Evolutionary conservation across 306 rosid genomes (phyloP).

Genomic region (Carpinus fangiana): DNA sequence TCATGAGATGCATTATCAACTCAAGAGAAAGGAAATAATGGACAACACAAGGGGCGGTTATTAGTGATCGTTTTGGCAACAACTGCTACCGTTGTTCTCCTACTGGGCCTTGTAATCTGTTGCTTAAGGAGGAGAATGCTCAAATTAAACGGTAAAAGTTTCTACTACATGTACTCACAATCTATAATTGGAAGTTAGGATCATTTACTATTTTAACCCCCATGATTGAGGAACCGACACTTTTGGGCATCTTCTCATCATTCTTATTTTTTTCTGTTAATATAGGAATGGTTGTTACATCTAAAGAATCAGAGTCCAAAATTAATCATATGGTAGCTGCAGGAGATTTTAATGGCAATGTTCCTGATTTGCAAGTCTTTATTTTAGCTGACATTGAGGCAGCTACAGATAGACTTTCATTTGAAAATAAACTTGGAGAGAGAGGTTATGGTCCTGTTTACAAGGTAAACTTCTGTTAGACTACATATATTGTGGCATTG

Average conservation of each 20-base stretch:
- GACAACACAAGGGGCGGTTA: background rate
- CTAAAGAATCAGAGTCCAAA: background rate
- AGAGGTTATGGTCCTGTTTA: too few relatives aligned
- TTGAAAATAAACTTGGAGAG: too few relatives aligned
- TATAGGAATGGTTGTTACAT: background rate
- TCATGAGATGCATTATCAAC: background rate
- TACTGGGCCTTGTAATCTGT: background rate
- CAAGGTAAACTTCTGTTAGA: too few relatives aligned
- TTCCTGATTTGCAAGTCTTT: conserved; percentile 32
- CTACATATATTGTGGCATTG: too few relatives aligned
- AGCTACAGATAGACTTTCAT: too few relatives aligned
- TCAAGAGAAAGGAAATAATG: background rate
- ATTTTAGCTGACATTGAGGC: too few relatives aligned
- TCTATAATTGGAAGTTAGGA: background rate
- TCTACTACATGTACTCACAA: background rate
- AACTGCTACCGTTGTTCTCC: background rate
- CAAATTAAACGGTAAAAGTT: conserved; percentile 7
- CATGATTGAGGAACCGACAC: background rate
- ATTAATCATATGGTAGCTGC: background rate
- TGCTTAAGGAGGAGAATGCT: background rate
- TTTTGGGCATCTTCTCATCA: background rate
- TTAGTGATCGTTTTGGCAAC: background rate
- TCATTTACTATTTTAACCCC: too few relatives aligned
- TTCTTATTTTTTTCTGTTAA: too few relatives aligned
- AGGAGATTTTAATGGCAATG: conserved; percentile 27